Evolutionary conservation across 2,329 filamentous ascomycete species (phyloP).

Genomic region (Xenoacremonium recifei): DNA sequence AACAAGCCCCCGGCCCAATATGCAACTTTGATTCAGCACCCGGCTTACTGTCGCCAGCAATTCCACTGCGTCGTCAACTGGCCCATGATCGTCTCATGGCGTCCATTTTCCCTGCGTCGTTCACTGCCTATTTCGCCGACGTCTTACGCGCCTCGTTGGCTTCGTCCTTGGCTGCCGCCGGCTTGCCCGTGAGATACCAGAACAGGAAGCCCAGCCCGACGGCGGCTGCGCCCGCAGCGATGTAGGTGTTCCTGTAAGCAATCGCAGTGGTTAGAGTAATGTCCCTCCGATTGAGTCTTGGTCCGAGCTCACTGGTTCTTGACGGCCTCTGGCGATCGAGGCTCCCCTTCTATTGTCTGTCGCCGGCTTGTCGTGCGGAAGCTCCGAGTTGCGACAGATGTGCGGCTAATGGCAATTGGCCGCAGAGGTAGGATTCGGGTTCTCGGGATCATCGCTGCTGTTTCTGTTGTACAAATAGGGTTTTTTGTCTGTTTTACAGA

Average conservation of each 20-base stretch:
- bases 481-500: too few species aligned
- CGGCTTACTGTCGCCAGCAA: too few species aligned
- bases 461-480: too few species aligned
- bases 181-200: slow-evolving; percentile 11
- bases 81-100: slow-evolving; percentile 2
- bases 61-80: neutral
- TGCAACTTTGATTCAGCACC: too few species aligned
- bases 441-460: too few species aligned
- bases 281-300: too few species aligned
- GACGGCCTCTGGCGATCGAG: neutral
- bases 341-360: too few species aligned
- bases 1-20: too few species aligned
- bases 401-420: too few species aligned
- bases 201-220: slow-evolving; percentile 15
- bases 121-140: neutral
- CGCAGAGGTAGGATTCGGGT: too few species aligned
- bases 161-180: slow-evolving; percentile 5
- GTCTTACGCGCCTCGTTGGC: neutral
- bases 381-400: too few species aligned
- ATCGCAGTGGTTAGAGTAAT: too few species aligned
- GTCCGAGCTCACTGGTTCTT: neutral
- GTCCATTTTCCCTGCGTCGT: neutral
- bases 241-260: slow-evolving; percentile 7
- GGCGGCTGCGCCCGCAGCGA: slow-evolving; percentile 12
- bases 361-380: neutral